A percentile compares a stretch with the other conserved stretches of the same genome.
Conservation (phyloP, 192 early-diverging fungal genomes). For the Backusella luteola region DNA sequence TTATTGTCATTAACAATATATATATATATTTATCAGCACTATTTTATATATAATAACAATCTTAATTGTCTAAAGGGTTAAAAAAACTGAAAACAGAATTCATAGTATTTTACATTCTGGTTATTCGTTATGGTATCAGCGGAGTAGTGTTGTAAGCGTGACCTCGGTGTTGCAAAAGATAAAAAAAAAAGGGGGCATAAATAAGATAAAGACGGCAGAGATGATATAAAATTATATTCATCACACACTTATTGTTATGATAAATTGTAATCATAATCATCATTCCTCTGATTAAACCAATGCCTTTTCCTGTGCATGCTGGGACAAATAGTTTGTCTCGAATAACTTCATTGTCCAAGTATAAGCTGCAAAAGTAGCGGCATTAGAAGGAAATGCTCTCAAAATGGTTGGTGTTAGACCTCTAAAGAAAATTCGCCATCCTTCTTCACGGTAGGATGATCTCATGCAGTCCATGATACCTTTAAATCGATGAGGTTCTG, state of each 20-base stretch:
- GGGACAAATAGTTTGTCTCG: not conserved
- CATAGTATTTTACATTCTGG: not conserved
- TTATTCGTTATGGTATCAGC: not conserved
- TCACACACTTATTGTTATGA: not conserved
- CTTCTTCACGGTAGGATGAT: constrained; percentile 52
- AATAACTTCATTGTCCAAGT: constrained; percentile 45
- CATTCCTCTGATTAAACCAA: not conserved
- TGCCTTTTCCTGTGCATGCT: not conserved
- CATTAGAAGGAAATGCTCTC: constrained; percentile 59
- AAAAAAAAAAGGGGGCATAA: not conserved
- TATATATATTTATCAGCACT: not conserved
- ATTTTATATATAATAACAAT: not conserved
- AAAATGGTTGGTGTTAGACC: constrained; percentile 57
- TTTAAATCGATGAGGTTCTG: constrained; percentile 46
- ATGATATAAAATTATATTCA: not conserved
- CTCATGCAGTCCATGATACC: constrained; percentile 43
- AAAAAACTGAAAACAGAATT: not conserved
- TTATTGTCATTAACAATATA: not conserved
- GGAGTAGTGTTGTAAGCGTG: not conserved
- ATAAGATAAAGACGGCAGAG: not conserved
- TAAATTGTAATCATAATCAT: not conserved
- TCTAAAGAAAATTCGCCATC: constrained; percentile 51
- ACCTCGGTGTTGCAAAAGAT: not conserved
- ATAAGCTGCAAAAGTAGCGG: constrained; percentile 59
- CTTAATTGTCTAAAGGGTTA: not conserved